phyloP scores from a whole-genome alignment of 495 filamentous ascomycete genomes.

The Neurospora pannonica region DNA sequence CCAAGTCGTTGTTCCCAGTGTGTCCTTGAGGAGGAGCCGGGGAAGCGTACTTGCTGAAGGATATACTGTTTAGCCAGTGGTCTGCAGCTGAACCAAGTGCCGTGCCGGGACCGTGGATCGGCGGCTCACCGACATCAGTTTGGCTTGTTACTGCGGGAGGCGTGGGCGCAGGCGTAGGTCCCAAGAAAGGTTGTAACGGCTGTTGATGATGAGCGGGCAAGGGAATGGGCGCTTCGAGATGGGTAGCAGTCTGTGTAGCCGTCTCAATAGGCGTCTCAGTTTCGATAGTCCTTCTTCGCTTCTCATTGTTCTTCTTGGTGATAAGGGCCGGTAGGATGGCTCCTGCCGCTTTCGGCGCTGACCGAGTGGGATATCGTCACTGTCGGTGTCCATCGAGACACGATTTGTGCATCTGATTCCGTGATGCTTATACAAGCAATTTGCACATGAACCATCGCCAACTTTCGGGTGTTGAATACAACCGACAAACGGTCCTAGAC shows the following conservation, averaged over 20 bases:
- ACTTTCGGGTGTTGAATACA: neutral
- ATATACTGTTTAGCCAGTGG: neutral
- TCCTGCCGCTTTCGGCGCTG: neutral
- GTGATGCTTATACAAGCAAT: neutral
- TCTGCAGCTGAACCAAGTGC: neutral
- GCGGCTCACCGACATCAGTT: neutral
- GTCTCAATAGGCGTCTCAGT: neutral
- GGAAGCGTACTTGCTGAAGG: neutral
- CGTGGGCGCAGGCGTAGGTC: neutral
- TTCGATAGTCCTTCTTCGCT: neutral
- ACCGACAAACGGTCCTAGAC: neutral
- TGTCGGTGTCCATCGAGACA: neutral
- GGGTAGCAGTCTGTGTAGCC: neutral
- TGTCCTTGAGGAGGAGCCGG: neutral
- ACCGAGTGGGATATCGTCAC: neutral
- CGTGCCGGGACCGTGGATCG: neutral
- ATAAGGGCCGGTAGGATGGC: neutral
- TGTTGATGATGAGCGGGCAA: neutral
- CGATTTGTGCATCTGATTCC: neutral
- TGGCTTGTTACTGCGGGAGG: neutral
- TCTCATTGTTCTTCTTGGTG: neutral
- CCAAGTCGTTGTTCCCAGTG: neutral
- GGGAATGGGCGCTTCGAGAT: neutral
- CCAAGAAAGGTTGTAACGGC: neutral
- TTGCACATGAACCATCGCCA: neutral